Percentiles rank a stretch among this genome's conserved stretches.
Conservation (phyloP, 441 rosid genomes). For the Erodium texanum region DNA sequence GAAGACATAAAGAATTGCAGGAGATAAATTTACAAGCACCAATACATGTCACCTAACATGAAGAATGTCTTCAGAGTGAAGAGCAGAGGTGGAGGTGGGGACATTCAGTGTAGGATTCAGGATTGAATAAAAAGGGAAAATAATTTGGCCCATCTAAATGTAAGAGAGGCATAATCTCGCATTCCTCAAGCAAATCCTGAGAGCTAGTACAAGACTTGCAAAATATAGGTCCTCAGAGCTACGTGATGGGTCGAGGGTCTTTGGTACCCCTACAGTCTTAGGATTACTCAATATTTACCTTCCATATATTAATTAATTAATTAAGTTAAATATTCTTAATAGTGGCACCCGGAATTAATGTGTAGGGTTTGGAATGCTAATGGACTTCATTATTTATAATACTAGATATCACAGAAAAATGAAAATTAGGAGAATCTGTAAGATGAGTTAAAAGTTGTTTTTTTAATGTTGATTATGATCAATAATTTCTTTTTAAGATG, state of each 20-base stretch:
- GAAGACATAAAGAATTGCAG: background rate
- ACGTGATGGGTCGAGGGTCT: background rate
- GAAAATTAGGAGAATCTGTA: background rate
- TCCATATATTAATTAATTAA: background rate
- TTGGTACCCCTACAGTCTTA: background rate
- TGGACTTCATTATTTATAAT: background rate
- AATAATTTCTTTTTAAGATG: background rate
- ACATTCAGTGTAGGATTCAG: background rate
- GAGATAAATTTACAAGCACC: slow-evolving; percentile 2
- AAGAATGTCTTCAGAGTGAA: background rate
- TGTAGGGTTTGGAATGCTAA: background rate
- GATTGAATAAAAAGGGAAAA: background rate
- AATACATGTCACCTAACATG: background rate
- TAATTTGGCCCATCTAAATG: background rate
- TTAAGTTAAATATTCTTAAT: background rate
- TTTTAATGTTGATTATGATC: background rate
- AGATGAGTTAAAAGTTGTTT: background rate
- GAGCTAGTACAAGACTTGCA: background rate
- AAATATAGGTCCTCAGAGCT: background rate
- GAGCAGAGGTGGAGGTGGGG: background rate
- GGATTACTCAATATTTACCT: background rate
- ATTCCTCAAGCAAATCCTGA: background rate
- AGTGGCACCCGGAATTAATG: background rate
- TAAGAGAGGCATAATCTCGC: background rate
- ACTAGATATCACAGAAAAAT: background rate